Evolutionary conservation across 2,329 filamentous ascomycete species (phyloP), one percentile per base, ranked within the genome.

Genomic region (Colletotrichum agaves): DNA sequence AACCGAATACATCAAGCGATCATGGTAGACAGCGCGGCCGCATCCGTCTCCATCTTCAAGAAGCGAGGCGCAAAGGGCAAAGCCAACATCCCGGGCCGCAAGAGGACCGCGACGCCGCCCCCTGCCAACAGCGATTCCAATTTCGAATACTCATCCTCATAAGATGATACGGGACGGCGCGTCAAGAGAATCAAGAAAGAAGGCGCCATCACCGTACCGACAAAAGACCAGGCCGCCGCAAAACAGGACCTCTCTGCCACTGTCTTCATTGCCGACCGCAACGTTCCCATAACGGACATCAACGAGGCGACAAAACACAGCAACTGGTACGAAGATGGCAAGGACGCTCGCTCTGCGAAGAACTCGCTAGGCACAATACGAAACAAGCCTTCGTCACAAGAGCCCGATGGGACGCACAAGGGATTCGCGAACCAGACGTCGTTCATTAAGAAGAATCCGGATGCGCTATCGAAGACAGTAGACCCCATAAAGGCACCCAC

Each of bases 221-320:
- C 87, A 12, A 85, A 83, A 69, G 83, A 82, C 59, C 75, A 79
- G 13, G 74, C 77, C 0, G 69, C 76, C 12, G 77, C 76, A 10
- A 75, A 75, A 41, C 78, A 81, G 7, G 82, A 87, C 31, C 77
- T 84, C 23, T 79, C 81, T 13, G 80, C 87, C 67, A 85, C 87
- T 52, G 79, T 86, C 70, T 87, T 87, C 78, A 78, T 84, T 59
- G 87, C 90, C 64, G 86, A 93, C 77, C 84, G 90, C 71, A 85
- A 82, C 64, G 79, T 88, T 23, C 84, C 85, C 71, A 88, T 93
- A 73, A 84, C 88, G 73, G 85, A 84, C 70, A 87, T 87, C 73
- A 95, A 95, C 77, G 94, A 98, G 77, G 95, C 96, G 19, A 98
- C 95, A 1, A 97, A 97, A 75, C 87, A 90, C 47, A 91, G 87